These are phyloP conservation scores for Capronia epimyces DNA, from an alignment of 2,329 filamentous ascomycete species.

Conservation along the genomic window DNA sequence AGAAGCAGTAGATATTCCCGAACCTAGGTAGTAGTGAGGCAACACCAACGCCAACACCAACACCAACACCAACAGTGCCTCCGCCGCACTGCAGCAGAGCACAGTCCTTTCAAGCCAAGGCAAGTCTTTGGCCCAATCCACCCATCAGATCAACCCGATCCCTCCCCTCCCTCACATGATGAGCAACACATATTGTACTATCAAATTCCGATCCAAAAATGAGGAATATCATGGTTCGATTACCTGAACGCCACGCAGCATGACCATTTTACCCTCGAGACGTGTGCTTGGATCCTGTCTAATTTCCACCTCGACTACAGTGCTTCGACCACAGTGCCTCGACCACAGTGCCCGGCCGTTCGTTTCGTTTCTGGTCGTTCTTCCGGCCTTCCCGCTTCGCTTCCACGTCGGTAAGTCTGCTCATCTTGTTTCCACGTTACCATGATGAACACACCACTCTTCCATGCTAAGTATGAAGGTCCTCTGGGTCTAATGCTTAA, in stretches of 20 bases:
- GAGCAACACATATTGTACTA: slow-evolving; percentile 42
- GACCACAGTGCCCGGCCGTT: neutral
- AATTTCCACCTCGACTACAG: no score
- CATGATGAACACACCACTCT: slow-evolving; percentile 54
- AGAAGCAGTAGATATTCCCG: neutral
- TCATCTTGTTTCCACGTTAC: slow-evolving; percentile 16
- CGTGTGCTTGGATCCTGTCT: neutral
- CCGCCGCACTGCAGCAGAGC: neutral
- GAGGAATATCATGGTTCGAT: slow-evolving; percentile 47
- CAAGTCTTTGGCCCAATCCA: no score
- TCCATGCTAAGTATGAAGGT: slow-evolving; percentile 59
- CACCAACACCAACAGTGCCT: neutral
- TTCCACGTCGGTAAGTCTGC: slow-evolving; percentile 13
- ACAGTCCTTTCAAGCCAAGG: neutral
- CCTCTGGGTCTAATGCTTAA: slow-evolving; percentile 46
- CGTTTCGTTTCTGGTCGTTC: neutral
- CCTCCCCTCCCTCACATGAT: slow-evolving; percentile 34
- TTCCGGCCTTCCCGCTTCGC: neutral
- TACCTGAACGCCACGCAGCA: slow-evolving; percentile 36
- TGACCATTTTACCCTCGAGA: slow-evolving; percentile 7
- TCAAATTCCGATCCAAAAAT: slow-evolving; percentile 45
- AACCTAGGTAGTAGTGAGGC: no score
- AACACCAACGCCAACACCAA: neutral
- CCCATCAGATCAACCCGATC: neutral
- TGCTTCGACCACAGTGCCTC: no score